phyloP scores from a whole-genome alignment of 768 basidiomycete species.

The Russula ochroleuca region DNA sequence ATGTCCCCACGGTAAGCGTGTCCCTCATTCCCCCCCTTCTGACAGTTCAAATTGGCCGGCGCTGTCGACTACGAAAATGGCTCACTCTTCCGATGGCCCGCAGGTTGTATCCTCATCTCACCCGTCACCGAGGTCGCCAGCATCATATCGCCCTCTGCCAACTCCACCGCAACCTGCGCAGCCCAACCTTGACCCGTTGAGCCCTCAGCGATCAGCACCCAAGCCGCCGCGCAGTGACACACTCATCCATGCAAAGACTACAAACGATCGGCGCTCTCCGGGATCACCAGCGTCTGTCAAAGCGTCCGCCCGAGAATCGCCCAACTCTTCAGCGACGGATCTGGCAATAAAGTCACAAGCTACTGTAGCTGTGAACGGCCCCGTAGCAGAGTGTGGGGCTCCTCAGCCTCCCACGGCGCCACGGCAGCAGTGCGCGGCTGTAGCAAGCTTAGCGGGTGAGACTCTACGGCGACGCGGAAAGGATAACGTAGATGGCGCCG shows the following conservation, averaged over 20 bases:
- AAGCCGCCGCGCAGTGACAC: slow-evolving; percentile 38
- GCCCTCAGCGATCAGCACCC: slow-evolving; percentile 66
- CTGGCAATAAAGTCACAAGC: slow-evolving; percentile 71
- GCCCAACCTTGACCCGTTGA: slow-evolving; percentile 79
- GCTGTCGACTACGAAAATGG: slow-evolving; percentile 44
- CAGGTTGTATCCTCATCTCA: slow-evolving; percentile 21
- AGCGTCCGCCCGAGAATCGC: slow-evolving; percentile 13
- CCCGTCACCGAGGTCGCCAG: too few relatives aligned
- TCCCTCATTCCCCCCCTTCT: slow-evolving; percentile 13
- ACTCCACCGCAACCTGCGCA: slow-evolving; percentile 61
- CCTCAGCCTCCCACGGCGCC: slow-evolving; percentile 34
- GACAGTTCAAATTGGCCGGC: slow-evolving; percentile 35
- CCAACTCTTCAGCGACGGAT: slow-evolving; percentile 29
- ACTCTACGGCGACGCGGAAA: slow-evolving; percentile 61
- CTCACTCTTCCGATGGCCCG: slow-evolving; percentile 27
- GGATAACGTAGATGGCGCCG: slow-evolving; percentile 70
- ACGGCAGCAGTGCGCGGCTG: slow-evolving; percentile 58
- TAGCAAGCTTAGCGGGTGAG: slow-evolving; percentile 64
- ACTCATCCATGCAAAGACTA: slow-evolving; percentile 64
- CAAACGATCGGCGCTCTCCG: slow-evolving; percentile 53
- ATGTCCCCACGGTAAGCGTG: slow-evolving; percentile 54
- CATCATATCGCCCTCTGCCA: slow-evolving; percentile 71
- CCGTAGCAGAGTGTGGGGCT: slow-evolving; percentile 34
- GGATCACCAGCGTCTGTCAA: slow-evolving; percentile 30
- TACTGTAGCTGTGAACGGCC: slow-evolving; percentile 16